Evolutionary conservation across 2,329 filamentous ascomycete species (phyloP).

Genomic region (Ophiostoma quercus): DNA sequence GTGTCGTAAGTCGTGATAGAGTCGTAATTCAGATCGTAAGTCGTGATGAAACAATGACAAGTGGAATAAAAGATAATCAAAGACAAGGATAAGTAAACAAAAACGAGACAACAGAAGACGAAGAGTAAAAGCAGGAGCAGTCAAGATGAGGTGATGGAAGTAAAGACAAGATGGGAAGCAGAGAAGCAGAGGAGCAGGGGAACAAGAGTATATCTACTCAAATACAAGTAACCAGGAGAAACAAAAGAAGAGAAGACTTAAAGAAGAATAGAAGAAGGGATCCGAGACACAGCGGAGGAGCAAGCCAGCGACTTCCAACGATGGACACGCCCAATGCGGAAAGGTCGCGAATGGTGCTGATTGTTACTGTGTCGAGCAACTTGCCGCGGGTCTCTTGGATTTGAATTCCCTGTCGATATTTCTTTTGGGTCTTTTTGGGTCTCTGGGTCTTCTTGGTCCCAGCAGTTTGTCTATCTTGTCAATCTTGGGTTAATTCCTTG

Average conservation of each 20-base stretch:
- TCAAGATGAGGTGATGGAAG: neutral
- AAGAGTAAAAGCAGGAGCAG: neutral
- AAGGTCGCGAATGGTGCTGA: neutral
- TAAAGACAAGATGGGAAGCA: neutral
- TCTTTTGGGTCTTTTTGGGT: neutral
- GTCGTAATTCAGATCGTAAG: conserved; percentile 4
- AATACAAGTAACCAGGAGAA: neutral
- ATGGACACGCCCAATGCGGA: neutral
- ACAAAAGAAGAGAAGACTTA: neutral
- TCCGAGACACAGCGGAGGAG: neutral
- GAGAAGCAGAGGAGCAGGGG: neutral
- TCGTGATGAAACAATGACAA: conserved; percentile 3
- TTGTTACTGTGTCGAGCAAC: conserved; percentile 5
- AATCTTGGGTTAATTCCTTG: too few relatives aligned
- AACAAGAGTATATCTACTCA: neutral
- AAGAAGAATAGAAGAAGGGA: conserved; percentile 3
- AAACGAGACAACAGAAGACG: neutral
- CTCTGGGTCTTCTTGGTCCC: neutral
- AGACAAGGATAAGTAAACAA: neutral
- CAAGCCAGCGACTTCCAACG: neutral
- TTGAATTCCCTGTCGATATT: neutral
- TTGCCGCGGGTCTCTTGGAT: neutral
- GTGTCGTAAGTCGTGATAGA: neutral
- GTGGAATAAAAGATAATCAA: neutral
- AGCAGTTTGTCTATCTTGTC: neutral